Conservation (phyloP, 2,329 filamentous ascomycete species). For the Colletotrichum liriopes region DNA sequence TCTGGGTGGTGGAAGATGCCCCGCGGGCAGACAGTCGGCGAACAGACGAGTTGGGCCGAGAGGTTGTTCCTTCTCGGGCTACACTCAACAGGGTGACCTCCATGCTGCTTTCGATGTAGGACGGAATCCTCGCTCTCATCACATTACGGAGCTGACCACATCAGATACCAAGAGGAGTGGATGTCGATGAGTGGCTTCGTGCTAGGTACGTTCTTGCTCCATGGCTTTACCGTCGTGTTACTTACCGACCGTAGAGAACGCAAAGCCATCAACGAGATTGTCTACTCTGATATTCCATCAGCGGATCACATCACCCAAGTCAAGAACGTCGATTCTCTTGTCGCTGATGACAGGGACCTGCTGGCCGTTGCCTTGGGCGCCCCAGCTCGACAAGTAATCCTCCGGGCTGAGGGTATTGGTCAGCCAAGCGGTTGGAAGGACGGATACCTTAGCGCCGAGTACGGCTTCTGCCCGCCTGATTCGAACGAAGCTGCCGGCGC, state of each 20-base stretch:
- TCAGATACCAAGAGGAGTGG: slow-evolving; percentile 62
- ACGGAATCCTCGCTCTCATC: not conserved
- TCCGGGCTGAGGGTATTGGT: slow-evolving; percentile 68
- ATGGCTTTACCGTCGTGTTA: slow-evolving; percentile 15
- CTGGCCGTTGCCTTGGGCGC: slow-evolving; percentile 68
- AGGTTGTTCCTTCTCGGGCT: slow-evolving; percentile 53
- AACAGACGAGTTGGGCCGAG: slow-evolving; percentile 47
- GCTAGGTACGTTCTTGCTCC: slow-evolving; percentile 51
- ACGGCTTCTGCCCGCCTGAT: slow-evolving; percentile 67
- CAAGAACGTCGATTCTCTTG: slow-evolving; percentile 65
- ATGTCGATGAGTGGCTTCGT: slow-evolving; percentile 63
- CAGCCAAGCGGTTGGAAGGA: slow-evolving; percentile 67
- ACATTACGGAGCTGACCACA: slow-evolving; percentile 39
- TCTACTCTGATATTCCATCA: slow-evolving; percentile 62
- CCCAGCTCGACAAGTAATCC: slow-evolving; percentile 68
- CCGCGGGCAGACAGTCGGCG: slow-evolving; percentile 34
- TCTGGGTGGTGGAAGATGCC: slow-evolving; percentile 46
- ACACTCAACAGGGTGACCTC: slow-evolving; percentile 49
- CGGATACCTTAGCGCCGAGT: slow-evolving; percentile 65
- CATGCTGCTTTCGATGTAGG: slow-evolving; percentile 56
- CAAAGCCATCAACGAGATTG: slow-evolving; percentile 63
- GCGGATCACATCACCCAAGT: slow-evolving; percentile 56
- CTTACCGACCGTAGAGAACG: slow-evolving; percentile 54
- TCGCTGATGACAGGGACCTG: slow-evolving; percentile 63
- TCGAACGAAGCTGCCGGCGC: slow-evolving; percentile 65